These are phyloP conservation scores for Phytophthora agathidicida DNA, from an alignment of 352 stramenopile species.

Conservation along the genomic window DNA sequence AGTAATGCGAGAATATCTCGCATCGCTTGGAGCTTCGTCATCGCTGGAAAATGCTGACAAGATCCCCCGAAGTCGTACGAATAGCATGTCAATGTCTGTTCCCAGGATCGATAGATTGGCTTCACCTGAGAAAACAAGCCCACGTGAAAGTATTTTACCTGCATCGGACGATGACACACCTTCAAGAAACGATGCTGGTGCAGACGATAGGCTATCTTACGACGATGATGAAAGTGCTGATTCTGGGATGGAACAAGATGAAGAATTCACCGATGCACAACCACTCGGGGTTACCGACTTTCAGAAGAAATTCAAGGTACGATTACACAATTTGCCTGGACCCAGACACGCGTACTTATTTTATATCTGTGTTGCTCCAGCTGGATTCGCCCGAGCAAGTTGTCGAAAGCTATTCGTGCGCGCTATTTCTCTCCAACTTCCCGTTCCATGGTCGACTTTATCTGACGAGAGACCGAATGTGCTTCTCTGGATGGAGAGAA, in stretches of 20 bases:
- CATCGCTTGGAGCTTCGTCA: slow-evolving; percentile 15
- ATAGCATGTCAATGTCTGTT: neutral
- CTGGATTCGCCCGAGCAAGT: slow-evolving; percentile 76
- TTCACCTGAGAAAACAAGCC: slow-evolving; percentile 23
- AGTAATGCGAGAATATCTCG: slow-evolving; percentile 59
- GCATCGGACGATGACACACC: slow-evolving; percentile 1
- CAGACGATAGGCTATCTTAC: slow-evolving; percentile 1
- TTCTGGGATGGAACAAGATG: slow-evolving; percentile 29
- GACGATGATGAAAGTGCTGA: slow-evolving; percentile 21
- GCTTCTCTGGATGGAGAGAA: slow-evolving; percentile 84
- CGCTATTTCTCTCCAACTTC: slow-evolving; percentile 82
- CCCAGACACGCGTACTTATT: neutral
- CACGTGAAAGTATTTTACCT: neutral
- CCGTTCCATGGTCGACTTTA: slow-evolving; percentile 84
- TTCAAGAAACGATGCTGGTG: slow-evolving; percentile 2
- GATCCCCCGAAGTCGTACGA: slow-evolving; percentile 5
- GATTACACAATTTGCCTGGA: neutral
- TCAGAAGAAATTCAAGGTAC: slow-evolving; percentile 85
- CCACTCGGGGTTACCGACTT: slow-evolving; percentile 71
- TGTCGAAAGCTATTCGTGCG: slow-evolving; percentile 85
- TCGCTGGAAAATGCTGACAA: slow-evolving; percentile 27
- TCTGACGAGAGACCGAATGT: slow-evolving; percentile 74
- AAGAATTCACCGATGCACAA: slow-evolving; percentile 53
- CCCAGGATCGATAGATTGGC: slow-evolving; percentile 2
- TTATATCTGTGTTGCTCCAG: slow-evolving; percentile 25